phyloP scores from a whole-genome alignment of 2,329 filamentous ascomycete genomes.

The Verticillium tricorpus region DNA sequence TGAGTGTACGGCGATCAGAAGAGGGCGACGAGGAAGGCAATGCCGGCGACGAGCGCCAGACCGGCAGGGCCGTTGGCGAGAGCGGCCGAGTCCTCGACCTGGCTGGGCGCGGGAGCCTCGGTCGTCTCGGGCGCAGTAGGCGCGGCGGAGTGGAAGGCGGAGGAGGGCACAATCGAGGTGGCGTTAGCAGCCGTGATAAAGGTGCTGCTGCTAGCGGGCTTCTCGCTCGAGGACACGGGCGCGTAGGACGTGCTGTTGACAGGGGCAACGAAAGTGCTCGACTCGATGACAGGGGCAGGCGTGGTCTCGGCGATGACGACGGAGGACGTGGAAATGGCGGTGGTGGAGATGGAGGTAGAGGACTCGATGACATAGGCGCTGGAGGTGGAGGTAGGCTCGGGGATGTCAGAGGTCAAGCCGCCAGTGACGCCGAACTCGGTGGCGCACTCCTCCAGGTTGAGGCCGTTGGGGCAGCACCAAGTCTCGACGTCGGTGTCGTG shows the following conservation, averaged over 20 bases:
- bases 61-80: slow-evolving; percentile 6
- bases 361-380: slow-evolving; percentile 46
- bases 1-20: slow-evolving; percentile 8
- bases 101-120: slow-evolving; percentile 6
- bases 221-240: not conserved
- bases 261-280: not conserved
- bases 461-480: slow-evolving; percentile 56
- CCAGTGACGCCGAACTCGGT: slow-evolving; percentile 42
- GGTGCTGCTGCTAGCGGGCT: not conserved
- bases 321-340: not conserved
- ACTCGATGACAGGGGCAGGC: not conserved
- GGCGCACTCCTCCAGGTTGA: slow-evolving; percentile 52
- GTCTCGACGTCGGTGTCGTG: slow-evolving; percentile 44
- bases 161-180: not conserved
- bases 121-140: not conserved
- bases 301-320: not conserved
- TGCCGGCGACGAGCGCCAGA: slow-evolving; percentile 10
- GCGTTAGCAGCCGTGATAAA: not conserved
- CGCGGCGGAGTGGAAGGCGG: not conserved
- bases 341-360: not conserved
- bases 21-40: slow-evolving; percentile 11
- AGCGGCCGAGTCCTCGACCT: slow-evolving; percentile 4
- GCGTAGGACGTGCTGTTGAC: not conserved
- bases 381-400: slow-evolving; percentile 43
- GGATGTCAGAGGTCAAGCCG: slow-evolving; percentile 40